These are phyloP conservation scores for Ophiostoma perfectum DNA, from an alignment of 2,329 filamentous ascomycete genomes.

Conservation along the genomic window DNA sequence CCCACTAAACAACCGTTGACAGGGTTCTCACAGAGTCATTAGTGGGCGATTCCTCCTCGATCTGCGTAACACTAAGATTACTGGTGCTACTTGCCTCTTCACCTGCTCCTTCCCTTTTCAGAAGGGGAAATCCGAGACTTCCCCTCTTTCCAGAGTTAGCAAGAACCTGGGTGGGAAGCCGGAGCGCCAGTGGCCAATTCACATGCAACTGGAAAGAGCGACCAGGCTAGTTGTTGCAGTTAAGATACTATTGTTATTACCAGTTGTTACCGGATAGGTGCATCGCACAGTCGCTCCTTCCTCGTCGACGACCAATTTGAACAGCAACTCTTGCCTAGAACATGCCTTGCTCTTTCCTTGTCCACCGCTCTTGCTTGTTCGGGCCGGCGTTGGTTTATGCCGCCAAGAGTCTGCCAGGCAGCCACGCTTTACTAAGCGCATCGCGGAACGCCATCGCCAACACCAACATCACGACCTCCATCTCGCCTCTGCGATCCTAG, in stretches of 20 bases:
- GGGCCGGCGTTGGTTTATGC: background rate
- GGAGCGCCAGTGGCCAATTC: background rate
- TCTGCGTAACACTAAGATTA: background rate
- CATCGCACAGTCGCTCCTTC: no score
- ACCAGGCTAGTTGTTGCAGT: background rate
- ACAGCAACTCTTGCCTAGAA: no score
- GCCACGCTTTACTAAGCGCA: constrained; percentile 16
- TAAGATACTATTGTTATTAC: no score
- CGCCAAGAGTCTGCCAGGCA: background rate
- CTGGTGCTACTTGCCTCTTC: background rate
- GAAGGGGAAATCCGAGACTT: background rate
- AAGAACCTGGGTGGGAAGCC: constrained; percentile 16
- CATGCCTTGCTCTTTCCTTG: background rate
- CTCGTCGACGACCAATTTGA: no score
- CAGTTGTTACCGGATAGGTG: no score
- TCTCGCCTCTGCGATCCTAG: background rate
- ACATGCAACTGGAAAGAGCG: constrained; percentile 2
- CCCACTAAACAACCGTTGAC: constrained; percentile 4
- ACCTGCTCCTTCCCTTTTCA: background rate
- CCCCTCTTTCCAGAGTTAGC: constrained; percentile 21
- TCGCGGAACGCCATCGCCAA: constrained; percentile 16
- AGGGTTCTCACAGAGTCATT: constrained; percentile 1
- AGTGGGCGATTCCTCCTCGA: constrained; percentile 2
- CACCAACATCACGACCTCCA: background rate
- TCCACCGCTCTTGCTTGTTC: background rate